Percentiles rank a stretch among this genome's conserved stretches.
These are phyloP conservation scores for Blastomyces gilchristii DNA, from an alignment of 2,329 filamentous ascomycete genomes.

Conservation along the genomic window DNA sequence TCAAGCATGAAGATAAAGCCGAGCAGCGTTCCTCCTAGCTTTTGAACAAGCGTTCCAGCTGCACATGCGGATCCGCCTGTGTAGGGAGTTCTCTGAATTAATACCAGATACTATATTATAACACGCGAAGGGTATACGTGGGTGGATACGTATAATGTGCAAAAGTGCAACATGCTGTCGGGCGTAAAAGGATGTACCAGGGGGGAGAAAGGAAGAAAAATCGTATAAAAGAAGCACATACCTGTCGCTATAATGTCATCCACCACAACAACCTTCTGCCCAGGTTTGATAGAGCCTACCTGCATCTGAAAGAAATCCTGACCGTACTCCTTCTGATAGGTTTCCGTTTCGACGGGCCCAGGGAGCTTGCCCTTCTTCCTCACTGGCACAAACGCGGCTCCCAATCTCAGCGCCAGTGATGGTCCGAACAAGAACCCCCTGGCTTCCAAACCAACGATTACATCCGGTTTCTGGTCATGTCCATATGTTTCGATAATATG, in stretches of 20 bases:
- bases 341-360: slow-evolving; percentile 72
- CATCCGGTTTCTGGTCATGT: slow-evolving; percentile 59
- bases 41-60: slow-evolving; percentile 72
- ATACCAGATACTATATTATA: not conserved
- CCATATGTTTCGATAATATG: slow-evolving; percentile 58
- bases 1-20: slow-evolving; percentile 95
- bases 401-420: slow-evolving; percentile 69
- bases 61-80: slow-evolving; percentile 83
- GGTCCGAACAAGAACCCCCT: slow-evolving; percentile 94
- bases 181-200: not conserved
- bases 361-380: slow-evolving; percentile 94
- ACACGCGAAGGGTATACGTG: too few relatives aligned
- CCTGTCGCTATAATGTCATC: slow-evolving; percentile 98
- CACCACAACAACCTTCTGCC: slow-evolving; percentile 83
- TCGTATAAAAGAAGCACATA: slow-evolving; percentile 37
- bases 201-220: not conserved
- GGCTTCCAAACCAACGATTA: slow-evolving; percentile 87
- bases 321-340: slow-evolving; percentile 93
- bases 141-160: not conserved
- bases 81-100: slow-evolving; percentile 7
- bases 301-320: slow-evolving; percentile 96
- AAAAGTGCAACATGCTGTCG: not conserved
- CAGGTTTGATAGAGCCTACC: slow-evolving; percentile 67
- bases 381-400: slow-evolving; percentile 81
- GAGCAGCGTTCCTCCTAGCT: slow-evolving; percentile 74